These are phyloP conservation scores for Astragalus membranaceus DNA, from an alignment of 306 rosid species.

Conservation along the genomic window DNA sequence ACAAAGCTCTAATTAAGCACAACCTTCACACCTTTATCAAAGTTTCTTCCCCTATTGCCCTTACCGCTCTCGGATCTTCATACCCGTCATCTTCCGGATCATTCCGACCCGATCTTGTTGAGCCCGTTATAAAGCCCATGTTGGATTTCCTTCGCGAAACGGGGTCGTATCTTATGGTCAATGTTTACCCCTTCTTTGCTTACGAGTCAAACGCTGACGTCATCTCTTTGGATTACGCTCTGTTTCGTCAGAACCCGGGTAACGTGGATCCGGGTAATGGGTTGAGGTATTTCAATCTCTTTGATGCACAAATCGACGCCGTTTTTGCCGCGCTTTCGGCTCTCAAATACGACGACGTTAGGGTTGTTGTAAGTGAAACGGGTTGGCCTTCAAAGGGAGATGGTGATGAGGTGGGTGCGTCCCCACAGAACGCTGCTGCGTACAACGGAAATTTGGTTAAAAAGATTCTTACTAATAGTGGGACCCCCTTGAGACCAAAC, in stretches of 20 bases:
- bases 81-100: slow-evolving; percentile 93
- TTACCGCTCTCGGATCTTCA: slow-evolving; percentile 68
- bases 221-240: slow-evolving; percentile 73
- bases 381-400: slow-evolving; percentile 96
- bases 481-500: slow-evolving; percentile 78
- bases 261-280: slow-evolving; percentile 79
- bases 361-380: slow-evolving; percentile 70
- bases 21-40: slow-evolving; percentile 55
- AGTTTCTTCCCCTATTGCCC: slow-evolving; percentile 91
- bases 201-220: slow-evolving; percentile 88
- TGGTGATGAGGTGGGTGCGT: slow-evolving; percentile 69
- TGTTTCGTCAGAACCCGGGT: slow-evolving; percentile 81
- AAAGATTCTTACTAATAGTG: slow-evolving; percentile 56
- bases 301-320: slow-evolving; percentile 97
- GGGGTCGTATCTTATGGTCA: slow-evolving; percentile 82
- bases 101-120: slow-evolving; percentile 62
- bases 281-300: slow-evolving; percentile 59
- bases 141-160: slow-evolving; percentile 67
- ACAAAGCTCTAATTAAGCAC: slow-evolving; percentile 49
- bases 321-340: slow-evolving; percentile 71
- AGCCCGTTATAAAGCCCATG: slow-evolving; percentile 71
- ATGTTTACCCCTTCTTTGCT: slow-evolving; percentile 88
- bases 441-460: slow-evolving; percentile 89
- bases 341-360: slow-evolving; percentile 62
- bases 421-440: slow-evolving; percentile 67